These are phyloP conservation scores for Lentithecium fluviatile DNA, from an alignment of 495 filamentous ascomycete species.

Conservation along the genomic window DNA sequence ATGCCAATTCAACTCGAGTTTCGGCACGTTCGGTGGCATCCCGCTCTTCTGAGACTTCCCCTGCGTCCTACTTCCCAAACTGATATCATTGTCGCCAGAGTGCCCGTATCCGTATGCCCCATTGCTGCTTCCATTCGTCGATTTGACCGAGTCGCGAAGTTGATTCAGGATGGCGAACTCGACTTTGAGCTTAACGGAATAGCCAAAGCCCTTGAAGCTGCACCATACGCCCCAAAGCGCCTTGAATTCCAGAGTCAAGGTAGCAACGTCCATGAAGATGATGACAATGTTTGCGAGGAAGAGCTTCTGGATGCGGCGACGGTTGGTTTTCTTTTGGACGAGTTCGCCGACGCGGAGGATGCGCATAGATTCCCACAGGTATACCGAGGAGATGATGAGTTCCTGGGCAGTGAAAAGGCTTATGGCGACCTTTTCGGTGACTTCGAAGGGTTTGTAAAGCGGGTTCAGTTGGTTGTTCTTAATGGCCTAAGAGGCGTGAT, in stretches of 20 bases:
- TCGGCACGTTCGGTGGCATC: too few species aligned
- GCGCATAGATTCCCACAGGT: conserved; percentile 8
- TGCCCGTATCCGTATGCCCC: too few species aligned
- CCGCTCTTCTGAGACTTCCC: too few species aligned
- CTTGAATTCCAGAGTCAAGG: conserved; percentile 11
- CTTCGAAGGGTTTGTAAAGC: conserved; percentile 7
- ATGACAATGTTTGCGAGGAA: conserved; percentile 31
- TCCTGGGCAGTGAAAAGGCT: conserved; percentile 13
- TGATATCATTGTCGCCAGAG: too few species aligned
- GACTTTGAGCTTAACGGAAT: conserved; percentile 29
- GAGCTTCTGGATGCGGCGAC: conserved; percentile 8
- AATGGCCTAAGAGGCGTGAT: background rate
- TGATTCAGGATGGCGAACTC: conserved; percentile 33
- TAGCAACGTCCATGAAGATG: conserved; percentile 24
- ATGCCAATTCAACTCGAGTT: too few species aligned
- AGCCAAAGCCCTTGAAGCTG: conserved; percentile 26
- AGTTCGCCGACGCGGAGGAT: conserved; percentile 13
- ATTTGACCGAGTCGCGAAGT: conserved; percentile 18
- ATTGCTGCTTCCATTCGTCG: background rate
- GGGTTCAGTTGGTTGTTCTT: conserved; percentile 9
- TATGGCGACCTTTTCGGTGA: conserved; percentile 21
- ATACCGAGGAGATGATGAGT: conserved; percentile 17
- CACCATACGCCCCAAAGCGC: conserved; percentile 11
- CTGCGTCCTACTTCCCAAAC: too few species aligned
- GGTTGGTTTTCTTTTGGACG: conserved; percentile 14